These are phyloP conservation scores for Kingdonia uniflora DNA, from an alignment of 164 flowering plant species.

Conservation along the genomic window DNA sequence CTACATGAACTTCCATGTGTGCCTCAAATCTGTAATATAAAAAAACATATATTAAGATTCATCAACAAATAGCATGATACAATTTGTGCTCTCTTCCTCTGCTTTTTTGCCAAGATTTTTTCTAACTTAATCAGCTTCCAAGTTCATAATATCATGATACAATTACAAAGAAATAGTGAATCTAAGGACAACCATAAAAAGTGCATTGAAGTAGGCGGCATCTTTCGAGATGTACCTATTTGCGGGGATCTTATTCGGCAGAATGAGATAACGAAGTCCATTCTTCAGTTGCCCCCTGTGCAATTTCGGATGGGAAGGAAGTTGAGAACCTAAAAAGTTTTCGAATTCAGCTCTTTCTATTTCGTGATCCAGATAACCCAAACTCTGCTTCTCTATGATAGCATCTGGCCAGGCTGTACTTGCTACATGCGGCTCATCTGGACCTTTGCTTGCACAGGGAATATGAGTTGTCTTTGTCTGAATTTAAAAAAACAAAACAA, in stretches of 20 bases:
- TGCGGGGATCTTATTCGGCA: conserved; percentile 94
- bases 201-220: neutral
- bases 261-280: conserved; percentile 86
- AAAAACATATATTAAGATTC: too few relatives aligned
- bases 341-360: conserved; percentile 33
- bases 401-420: conserved; percentile 78
- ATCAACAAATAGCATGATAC: too few relatives aligned
- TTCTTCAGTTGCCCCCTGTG: conserved; percentile 77
- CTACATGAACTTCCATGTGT: conserved; percentile 98
- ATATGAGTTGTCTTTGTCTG: conserved; percentile 34
- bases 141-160: too few relatives aligned
- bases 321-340: conserved; percentile 50
- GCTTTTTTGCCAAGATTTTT: too few relatives aligned
- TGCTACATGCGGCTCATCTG: conserved; percentile 98
- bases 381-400: conserved; percentile 51
- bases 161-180: too few relatives aligned
- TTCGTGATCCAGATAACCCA: conserved; percentile 38
- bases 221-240: conserved; percentile 46
- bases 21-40: conserved; percentile 75
- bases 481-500: neutral
- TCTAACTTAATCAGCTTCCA: too few relatives aligned
- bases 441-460: conserved; percentile 73
- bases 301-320: conserved; percentile 92
- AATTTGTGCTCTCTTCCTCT: too few relatives aligned
- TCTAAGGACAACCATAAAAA: neutral